Evolutionary conservation across 1,139 yeast species (phyloP), one percentile per base, ranked within the genome.

Genomic region (Starmera stellimalicola): DNA sequence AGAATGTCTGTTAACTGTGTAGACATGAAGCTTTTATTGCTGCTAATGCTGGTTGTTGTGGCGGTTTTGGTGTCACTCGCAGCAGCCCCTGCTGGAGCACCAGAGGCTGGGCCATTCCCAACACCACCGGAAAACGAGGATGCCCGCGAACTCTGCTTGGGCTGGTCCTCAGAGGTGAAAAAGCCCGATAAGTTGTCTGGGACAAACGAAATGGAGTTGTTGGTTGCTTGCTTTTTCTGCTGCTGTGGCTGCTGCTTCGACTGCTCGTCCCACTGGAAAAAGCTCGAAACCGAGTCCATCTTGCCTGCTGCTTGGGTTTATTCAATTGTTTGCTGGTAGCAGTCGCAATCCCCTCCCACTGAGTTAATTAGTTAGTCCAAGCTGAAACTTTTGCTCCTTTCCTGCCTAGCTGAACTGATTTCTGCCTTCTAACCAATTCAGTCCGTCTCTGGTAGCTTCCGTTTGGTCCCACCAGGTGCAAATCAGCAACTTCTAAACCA

Each of bases 1-100:
- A 84, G 55, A 39, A 76, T 77, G 46, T 84, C 94, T 0, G 82
- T 68, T 52, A 76, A 54, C 38, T 70, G 60, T 27, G 60, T 58
- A 17, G 35, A 29, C 18, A 29, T 18, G 17, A 28, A 29, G 16
- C 26, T 33, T 12, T 31, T 25, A 20, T 10, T 11, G 14, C 15
- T 11, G 12, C 16, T 6, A 7, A 4, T 7, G 17, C 12, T 7
- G 28, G 10, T 16, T 12, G 16, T 4, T 8, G 9, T 25, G 14
- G 3, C 14, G 5, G 16, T 25, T 12, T 12, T 26, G n/a, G n/a
- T 26, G 5, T 16, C 7, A 26, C 6, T 14, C 16, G 28, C n/a
- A 20, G n/a, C 23, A 10, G 23, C 23, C n/a, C 9, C 25, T 8
- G 8, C 25, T 4, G 25, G 6, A 22, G 25, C 14, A 22, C 12